Base-by-base conservation (phyloP, 2,329 filamentous ascomycete genomes). In the Aspergillus sojae region DNA sequence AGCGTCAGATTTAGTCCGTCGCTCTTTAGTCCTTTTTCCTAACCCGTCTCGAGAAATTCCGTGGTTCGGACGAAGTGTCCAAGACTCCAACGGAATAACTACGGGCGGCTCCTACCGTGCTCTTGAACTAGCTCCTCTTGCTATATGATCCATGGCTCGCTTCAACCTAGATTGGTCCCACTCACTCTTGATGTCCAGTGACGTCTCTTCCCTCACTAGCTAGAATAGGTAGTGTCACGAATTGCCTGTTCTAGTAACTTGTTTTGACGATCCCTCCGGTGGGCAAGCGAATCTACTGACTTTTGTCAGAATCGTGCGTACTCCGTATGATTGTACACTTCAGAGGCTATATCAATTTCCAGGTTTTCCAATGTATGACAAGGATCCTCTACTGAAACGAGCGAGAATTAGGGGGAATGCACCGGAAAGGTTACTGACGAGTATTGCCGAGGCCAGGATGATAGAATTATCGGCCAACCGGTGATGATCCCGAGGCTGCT, bases 61-160 rank as follows among this genome's bases (percentile, higher is more conserved):
- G 57, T 58, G 48, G 30, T 59, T 48, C 45, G 32, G 57, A 53
- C 45, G 32, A 45, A 53, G 23, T 53, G 26, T 14, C 57, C 50
- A 14, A 36, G 32, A 34, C 32, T 12, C 34, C 16, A 41, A 59
- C 28, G 57, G 57, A 52, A 34, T 53, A 34, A 34, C 50, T 53
- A 23, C 50, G 50, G 50, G 50, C 57, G 57, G 57, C 36, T 59
- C 57, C 43, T 59, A 46, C 57, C 57, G 46, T 34, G 19, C 32
- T 26, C 26, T 26, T 23, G 9, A 12, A 21, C 21, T 48, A 48
- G 21, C 45, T 48, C 5, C 11, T 48, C 45, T 26, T 48, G 45
- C 11, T 3, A 16, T 26, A 48, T 48, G 45, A 53, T 32, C 50
- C 50, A 53, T 53, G 50, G 50, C 19, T 53, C 50, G 10, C 26